A percentile compares a stretch with the other conserved stretches of the same genome.
These are phyloP conservation scores for Exsudoporus floridanus DNA, from an alignment of 1,284 basidiomycete species.

Conservation along the genomic window DNA sequence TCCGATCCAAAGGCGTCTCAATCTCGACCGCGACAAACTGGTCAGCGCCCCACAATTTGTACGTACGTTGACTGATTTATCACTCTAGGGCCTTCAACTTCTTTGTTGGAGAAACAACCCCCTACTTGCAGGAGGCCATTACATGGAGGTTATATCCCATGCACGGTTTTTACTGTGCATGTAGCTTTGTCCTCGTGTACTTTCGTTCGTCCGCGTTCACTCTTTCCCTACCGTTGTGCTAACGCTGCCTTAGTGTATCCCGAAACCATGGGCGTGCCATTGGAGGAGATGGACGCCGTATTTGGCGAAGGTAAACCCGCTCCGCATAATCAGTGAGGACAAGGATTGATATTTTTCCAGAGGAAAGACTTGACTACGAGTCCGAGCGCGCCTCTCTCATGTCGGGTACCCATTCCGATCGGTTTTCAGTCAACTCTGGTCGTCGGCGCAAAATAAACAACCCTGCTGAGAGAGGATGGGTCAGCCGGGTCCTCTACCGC, in stretches of 20 bases:
- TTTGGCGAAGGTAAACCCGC: slow-evolving; percentile 68
- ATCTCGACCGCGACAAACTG: slow-evolving; percentile 80
- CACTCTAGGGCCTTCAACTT: slow-evolving; percentile 78
- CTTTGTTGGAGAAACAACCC: slow-evolving; percentile 87
- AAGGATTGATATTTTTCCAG: slow-evolving; percentile 39
- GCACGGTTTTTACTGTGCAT: slow-evolving; percentile 92
- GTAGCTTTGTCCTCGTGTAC: slow-evolving; percentile 83
- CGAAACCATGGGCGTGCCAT: slow-evolving; percentile 75
- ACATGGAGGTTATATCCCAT: slow-evolving; percentile 94
- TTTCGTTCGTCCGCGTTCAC: slow-evolving; percentile 53
- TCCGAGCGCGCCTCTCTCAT: slow-evolving; percentile 67
- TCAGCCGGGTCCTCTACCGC: slow-evolving; percentile 54
- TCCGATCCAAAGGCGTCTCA: slow-evolving; percentile 93
- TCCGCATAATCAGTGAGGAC: neutral
- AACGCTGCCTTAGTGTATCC: slow-evolving; percentile 61
- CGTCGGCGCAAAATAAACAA: slow-evolving; percentile 26
- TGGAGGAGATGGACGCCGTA: slow-evolving; percentile 82
- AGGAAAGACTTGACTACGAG: slow-evolving; percentile 69
- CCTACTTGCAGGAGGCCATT: slow-evolving; percentile 86
- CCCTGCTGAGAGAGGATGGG: slow-evolving; percentile 40
- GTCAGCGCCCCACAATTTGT: slow-evolving; percentile 14
- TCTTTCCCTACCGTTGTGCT: neutral
- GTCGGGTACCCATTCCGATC: slow-evolving; percentile 40
- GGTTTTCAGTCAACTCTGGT: slow-evolving; percentile 34
- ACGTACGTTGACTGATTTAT: slow-evolving; percentile 35